Percentiles rank a stretch among this genome's conserved stretches.
Evolutionary conservation across 306 rosid species (phyloP).

Genomic region (Prunus mira): DNA sequence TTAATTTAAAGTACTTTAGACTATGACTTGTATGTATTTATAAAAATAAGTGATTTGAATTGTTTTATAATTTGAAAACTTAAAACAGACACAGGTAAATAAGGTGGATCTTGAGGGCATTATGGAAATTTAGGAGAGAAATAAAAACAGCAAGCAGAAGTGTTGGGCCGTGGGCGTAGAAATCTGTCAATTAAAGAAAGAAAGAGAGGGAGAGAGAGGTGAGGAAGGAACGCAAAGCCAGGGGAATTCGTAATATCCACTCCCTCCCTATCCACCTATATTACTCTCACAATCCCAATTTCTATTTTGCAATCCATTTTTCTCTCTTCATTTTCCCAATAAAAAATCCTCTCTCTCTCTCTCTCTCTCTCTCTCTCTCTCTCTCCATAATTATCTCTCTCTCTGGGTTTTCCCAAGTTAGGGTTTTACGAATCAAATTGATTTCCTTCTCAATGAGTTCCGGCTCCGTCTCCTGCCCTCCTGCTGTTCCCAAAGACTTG

Average conservation of each 20-base stretch:
- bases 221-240: not conserved
- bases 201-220: not conserved
- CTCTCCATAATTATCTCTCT: not conserved
- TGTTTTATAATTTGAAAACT: not conserved
- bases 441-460: conserved; percentile 36
- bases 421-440: conserved; percentile 7
- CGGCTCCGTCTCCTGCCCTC: conserved; percentile 26
- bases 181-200: not conserved
- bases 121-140: not conserved
- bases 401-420: not conserved
- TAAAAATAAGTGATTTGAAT: no score
- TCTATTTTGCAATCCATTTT: not conserved
- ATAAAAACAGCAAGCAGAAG: not conserved
- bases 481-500: conserved; percentile 30
- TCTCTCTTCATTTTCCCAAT: conserved; percentile 1
- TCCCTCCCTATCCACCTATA: conserved; percentile 43
- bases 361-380: not conserved
- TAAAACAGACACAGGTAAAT: not conserved
- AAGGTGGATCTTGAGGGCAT: not conserved
- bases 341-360: not conserved
- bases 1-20: no score
- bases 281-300: not conserved
- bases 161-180: not conserved
- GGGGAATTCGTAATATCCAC: conserved; percentile 43
- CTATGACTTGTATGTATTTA: no score